phyloP scores from a whole-genome alignment of 2,329 filamentous ascomycete species.

The Alternaria postmessia region DNA sequence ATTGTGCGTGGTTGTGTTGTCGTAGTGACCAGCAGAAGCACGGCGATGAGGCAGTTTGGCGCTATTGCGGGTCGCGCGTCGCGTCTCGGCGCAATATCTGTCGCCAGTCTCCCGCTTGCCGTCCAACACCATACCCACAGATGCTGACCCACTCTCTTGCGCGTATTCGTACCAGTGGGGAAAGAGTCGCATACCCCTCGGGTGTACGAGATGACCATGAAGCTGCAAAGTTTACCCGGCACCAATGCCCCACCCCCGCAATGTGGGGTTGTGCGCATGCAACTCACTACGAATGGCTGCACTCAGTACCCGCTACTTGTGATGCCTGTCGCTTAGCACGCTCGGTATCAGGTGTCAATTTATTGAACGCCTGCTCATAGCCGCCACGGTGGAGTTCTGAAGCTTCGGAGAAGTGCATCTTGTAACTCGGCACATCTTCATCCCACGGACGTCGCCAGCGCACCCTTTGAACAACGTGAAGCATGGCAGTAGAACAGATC shows the following conservation, averaged over 20 bases:
- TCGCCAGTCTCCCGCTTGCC: background rate
- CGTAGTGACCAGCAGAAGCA: background rate
- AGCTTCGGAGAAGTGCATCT: background rate
- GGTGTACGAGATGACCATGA: background rate
- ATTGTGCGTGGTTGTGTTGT: background rate
- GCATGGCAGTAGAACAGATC: conserved; percentile 43
- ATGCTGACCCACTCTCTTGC: background rate
- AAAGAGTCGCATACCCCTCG: background rate
- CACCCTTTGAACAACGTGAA: background rate
- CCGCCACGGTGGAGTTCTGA: background rate
- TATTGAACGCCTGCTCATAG: background rate
- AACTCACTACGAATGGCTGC: background rate
- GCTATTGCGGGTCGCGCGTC: background rate
- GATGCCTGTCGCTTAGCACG: background rate
- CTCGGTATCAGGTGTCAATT: background rate
- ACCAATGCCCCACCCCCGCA: conserved; percentile 36
- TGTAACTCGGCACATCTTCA: background rate
- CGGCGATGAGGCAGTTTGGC: background rate
- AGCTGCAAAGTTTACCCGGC: conserved; percentile 32
- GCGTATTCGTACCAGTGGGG: background rate
- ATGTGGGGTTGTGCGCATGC: conserved; percentile 36
- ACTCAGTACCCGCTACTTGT: background rate
- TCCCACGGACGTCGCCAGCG: background rate
- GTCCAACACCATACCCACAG: background rate
- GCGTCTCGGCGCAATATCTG: background rate